Evolutionary conservation across 768 basidiomycete genomes (phyloP), one percentile per base, ranked within the genome.

Genomic region (Rhodotorula taiwanensis): DNA sequence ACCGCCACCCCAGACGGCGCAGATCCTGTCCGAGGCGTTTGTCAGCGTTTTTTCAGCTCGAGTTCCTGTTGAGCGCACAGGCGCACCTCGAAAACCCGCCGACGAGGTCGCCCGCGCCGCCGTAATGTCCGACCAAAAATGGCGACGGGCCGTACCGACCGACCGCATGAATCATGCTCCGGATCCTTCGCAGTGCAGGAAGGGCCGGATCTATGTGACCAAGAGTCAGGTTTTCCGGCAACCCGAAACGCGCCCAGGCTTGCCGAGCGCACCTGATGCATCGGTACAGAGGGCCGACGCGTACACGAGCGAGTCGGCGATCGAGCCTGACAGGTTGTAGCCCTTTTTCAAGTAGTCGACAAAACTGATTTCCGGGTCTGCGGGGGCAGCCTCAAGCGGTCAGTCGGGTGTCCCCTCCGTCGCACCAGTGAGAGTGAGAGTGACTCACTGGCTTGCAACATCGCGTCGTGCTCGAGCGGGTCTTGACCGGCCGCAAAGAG

Each of bases 101-200:
- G 0, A 87, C 82, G 16, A 97, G 84, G 72, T 97, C 94, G 8
- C 94, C 94, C 0, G 86, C 80, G 25, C 91, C 89, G 23, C 94
- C 94, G 74, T 95, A 97, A 70, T 95, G 90, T 0, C 90, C 90
- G n/a, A 98, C 80, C 21, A 98, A 82, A 77, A 91, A 97, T 3
- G 92, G 84, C 0, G 84, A 84, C n/a, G 76, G 81, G 75, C 93
- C 93, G 72, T 95, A 97, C 34, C 89, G 81, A 5, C 93, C 92
- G 23, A 83, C 76, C 0, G 91, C 89, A 52, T 80, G 84, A 20
- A 97, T 79, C 73, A 88, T 91, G 28, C 79, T 76, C 11, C 84
- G 83, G 16, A 92, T 77, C 11, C 92, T 84, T n/a, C 76, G 74
- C 13, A 98, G 76, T 3, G 87, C 83, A 2, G 81, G 79, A 13